Evolutionary conservation across 306 rosid species (phyloP).

Genomic region (Vigna mungo): DNA sequence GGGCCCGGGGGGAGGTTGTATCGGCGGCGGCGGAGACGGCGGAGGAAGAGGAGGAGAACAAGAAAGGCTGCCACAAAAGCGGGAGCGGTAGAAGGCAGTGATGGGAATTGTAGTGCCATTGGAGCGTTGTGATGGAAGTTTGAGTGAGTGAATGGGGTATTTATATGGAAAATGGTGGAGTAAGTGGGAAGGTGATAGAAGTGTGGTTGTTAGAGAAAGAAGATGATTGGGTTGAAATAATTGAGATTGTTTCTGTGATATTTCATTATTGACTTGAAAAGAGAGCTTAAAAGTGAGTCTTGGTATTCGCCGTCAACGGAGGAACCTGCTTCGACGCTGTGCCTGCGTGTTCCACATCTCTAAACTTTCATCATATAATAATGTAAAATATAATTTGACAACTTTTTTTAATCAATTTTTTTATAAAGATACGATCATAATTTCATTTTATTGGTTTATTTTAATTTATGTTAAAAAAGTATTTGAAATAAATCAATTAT

Average conservation of each 20-base stretch:
- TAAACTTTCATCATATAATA: too few species aligned
- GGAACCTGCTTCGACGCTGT: too few species aligned
- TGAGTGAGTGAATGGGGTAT: not conserved
- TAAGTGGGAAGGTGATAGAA: not conserved
- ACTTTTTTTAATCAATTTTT: too few species aligned
- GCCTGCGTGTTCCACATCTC: too few species aligned
- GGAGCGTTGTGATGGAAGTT: not conserved
- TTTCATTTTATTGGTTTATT: too few species aligned
- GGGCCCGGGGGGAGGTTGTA: slow-evolving; percentile 82
- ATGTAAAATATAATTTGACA: too few species aligned
- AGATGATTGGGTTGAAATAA: not conserved
- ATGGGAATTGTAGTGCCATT: slow-evolving; percentile 38
- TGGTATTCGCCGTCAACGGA: too few species aligned
- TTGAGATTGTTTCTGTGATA: not conserved
- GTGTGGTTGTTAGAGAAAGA: not conserved
- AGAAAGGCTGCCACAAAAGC: slow-evolving; percentile 54
- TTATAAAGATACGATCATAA: too few species aligned
- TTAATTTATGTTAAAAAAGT: too few species aligned
- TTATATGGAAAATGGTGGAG: not conserved
- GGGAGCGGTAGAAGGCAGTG: slow-evolving; percentile 46
- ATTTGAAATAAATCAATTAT: too few species aligned
- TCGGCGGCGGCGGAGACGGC: slow-evolving; percentile 46
- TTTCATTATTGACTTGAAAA: not conserved
- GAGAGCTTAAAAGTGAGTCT: too few species aligned
- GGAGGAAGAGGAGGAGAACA: slow-evolving; percentile 59